Conservation (phyloP, 177 flowering plant genomes). For the Vitis hybrid region DNA sequence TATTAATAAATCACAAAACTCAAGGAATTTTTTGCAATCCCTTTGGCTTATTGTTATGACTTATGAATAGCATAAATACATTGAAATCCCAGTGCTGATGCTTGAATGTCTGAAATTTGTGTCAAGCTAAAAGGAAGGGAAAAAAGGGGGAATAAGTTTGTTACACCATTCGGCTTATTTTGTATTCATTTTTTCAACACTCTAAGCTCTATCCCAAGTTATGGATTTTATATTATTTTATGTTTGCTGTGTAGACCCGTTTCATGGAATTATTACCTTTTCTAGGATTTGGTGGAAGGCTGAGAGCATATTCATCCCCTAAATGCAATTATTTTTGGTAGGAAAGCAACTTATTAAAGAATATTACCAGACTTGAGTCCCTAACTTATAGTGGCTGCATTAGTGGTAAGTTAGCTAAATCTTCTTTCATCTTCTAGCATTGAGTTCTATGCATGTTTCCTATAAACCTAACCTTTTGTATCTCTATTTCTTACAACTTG, state of each 20-base stretch:
- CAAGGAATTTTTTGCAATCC: too few species aligned
- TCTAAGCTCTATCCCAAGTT: not conserved
- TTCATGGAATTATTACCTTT: not conserved
- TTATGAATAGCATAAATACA: too few species aligned
- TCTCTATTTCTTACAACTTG: conserved; percentile 9
- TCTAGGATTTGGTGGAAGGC: too few species aligned
- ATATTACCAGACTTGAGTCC: not conserved
- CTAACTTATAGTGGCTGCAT: not conserved
- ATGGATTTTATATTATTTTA: not conserved
- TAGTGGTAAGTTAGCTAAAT: not conserved
- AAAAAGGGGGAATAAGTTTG: not conserved
- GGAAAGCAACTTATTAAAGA: not conserved
- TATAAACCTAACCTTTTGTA: not conserved
- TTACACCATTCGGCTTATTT: not conserved
- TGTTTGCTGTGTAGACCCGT: not conserved
- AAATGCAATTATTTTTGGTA: not conserved
- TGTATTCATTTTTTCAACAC: not conserved
- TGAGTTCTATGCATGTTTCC: not conserved
- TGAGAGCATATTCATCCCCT: not conserved
- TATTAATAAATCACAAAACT: too few species aligned
- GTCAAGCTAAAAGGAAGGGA: not conserved
- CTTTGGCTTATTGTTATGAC: too few species aligned
- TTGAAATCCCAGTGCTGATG: not conserved
- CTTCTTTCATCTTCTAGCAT: not conserved
- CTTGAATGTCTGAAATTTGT: not conserved